These are phyloP conservation scores for Didymella keratinophila DNA, from an alignment of 2,329 filamentous ascomycete species.

Conservation along the genomic window DNA sequence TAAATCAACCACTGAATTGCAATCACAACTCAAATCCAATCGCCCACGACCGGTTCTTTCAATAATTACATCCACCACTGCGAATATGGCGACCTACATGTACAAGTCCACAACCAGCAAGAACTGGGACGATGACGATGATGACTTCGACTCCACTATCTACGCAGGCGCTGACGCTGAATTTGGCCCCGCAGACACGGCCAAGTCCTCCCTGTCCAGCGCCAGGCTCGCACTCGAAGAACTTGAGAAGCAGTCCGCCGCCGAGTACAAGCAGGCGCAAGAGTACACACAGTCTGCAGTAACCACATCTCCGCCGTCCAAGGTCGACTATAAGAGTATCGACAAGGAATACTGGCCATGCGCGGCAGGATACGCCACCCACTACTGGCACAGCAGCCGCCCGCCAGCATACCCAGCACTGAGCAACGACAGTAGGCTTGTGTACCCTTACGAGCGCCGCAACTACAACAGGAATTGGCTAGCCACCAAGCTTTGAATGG, in stretches of 20 bases:
- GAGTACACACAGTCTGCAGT: not conserved
- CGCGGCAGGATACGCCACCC: not conserved
- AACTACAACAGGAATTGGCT: conserved; percentile 15
- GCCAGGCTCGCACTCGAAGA: conserved; percentile 12
- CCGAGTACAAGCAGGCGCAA: not conserved
- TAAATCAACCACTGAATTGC: not conserved
- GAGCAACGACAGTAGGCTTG: not conserved
- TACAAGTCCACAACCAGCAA: conserved; percentile 6
- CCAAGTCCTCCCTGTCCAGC: conserved; percentile 14
- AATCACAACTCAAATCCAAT: not conserved
- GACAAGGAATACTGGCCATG: not conserved
- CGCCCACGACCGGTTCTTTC: not conserved
- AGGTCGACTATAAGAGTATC: not conserved
- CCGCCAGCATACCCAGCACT: conserved; percentile 26
- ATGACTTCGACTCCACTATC: conserved; percentile 24
- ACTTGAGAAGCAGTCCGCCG: not conserved
- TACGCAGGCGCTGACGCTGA: conserved; percentile 27
- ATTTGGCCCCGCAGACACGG: not conserved
- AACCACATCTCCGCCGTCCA: not conserved
- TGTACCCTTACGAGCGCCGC: not conserved
- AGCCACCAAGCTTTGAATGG: not conserved
- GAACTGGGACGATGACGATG: conserved; percentile 35
- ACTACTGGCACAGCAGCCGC: not conserved
- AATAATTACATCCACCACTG: not conserved
- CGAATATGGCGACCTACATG: conserved; percentile 20